Base-by-base conservation (phyloP, 1,284 basidiomycete genomes). In the Ustilago loliicola region DNA sequence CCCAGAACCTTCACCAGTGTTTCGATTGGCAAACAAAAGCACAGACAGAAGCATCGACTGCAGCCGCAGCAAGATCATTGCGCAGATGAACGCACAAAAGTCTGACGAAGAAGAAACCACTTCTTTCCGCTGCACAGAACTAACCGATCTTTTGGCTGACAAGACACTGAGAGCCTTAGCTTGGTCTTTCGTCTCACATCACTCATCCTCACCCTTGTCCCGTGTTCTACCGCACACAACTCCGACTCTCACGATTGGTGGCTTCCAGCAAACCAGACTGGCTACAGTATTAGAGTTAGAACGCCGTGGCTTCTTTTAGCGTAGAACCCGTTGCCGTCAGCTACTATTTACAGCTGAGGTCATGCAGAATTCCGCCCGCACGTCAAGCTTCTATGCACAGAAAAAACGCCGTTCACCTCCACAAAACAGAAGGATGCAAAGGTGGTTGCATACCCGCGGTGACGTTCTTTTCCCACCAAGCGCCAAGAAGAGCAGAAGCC, bases 371-470 rank as follows among this genome's bases (percentile, higher is more conserved):
- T 8, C n/a, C 45, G 45, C 23, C 11, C 8, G 45, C 45, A 47
- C 11, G 45, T 47, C 45, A 42, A n/a, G 40, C 40, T 8, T 19
- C 40, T 21, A 42, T 21, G 40, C 40, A 15, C 15, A 47, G 8
- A 23, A 47, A 3, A n/a, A 15, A 8, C 36, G 36, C 15, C 36
- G 15, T 38, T 38, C 15, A 47, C 45, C 45, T 47, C 45, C 45
- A 47, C 45, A 47, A 23, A 38, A 8, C 36, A 38, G 6, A 34
- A 34, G 11, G 32, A 38, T 9, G 15, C 36, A 38, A 42, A 42
- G 11, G 45, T n/a, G 45, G 45, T 47, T 47, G 45, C 45, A 47
- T 47, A 47, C 45, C 45, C 45, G 45, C 45, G 36, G 36, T 38
- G 36, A 10, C 15, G 36, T 10, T 38, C 36, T 38, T 38, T 11